Evolutionary conservation across 768 basidiomycete species (phyloP).

Genomic region (Suillus variegatus): DNA sequence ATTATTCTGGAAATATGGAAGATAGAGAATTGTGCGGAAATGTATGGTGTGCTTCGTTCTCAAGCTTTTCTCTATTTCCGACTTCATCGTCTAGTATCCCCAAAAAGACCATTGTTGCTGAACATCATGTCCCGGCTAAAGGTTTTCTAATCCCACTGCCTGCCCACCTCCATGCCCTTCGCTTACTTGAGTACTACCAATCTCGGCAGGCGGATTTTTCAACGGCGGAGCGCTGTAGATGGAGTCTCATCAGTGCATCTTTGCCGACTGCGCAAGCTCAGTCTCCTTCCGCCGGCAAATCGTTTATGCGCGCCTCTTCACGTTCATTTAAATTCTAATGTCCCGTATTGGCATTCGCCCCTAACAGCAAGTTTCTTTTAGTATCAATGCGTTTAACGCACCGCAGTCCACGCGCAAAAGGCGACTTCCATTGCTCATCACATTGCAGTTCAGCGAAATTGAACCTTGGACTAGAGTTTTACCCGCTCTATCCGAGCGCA

Average conservation of each 20-base stretch:
- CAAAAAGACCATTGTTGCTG: not conserved
- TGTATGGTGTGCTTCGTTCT: not conserved
- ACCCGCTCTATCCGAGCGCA: not conserved
- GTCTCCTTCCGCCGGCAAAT: not conserved
- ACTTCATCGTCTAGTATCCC: not conserved
- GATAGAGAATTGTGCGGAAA: not conserved
- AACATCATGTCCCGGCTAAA: not conserved
- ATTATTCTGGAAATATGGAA: not conserved
- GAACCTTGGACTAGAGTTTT: conserved; percentile 1
- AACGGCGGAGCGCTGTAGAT: not conserved
- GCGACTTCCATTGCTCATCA: not conserved
- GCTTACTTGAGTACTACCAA: not conserved
- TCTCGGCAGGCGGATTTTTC: not conserved
- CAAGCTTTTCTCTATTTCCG: not conserved
- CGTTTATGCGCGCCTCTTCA: not conserved
- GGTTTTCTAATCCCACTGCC: not conserved
- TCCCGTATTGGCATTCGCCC: not conserved
- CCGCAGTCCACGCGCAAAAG: conserved; percentile 2
- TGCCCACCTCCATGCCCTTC: not conserved
- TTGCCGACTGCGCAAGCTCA: not conserved
- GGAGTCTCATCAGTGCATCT: not conserved
- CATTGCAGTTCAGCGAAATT: not conserved
- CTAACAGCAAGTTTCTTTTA: not conserved
- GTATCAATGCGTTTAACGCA: not conserved
- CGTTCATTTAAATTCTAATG: not conserved